Base-by-base conservation (phyloP, 441 rosid species). In the Corymbia citriodora region DNA sequence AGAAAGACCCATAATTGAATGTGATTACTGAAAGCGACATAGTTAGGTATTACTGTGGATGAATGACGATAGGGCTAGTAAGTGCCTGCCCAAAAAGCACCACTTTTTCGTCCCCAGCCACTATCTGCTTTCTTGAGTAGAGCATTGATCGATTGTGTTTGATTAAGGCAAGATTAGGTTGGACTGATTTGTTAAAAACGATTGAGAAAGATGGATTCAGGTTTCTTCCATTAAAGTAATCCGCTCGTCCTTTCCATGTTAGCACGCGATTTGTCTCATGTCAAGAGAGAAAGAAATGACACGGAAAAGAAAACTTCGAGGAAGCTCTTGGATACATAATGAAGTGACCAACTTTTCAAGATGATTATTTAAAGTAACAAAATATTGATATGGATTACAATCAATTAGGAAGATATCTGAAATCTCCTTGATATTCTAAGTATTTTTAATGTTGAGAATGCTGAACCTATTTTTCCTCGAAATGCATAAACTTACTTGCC, bases 381-480 rank as follows among this genome's bases (percentile, higher is more conserved):
- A 31, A 63, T 14, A 14, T 29, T 63, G 19, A 19, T 72, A 2
- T 40, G 0, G 0, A 36, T 72, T 72, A 3, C 48, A 36, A 19
- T 45, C 50, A 5, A 72, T 72, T 5, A 1, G 5, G 9, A 74
- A 74, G 50, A 74, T 5, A 36, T 10, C 8, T 1, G 36, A 0
- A 36, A 40, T 74, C 29, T 10, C 50, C 50, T 74, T 3, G 1
- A 40, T 40, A 74, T 74, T 45, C 29, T 40, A 19, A 40, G 15
- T 1, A 63, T 63, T 29, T 63, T 0, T 0, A 13, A 63, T 0
- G 0, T 63, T 14, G 1, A 29, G 18, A 63, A 63, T 29, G 36
- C 33, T 0, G 8, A 40, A 40, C 6, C 50, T 19, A 16, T 40
- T 2, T 11, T 3, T 74, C 25, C 83, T 10, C 14, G 50, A 40